These are phyloP conservation scores for Monosporascus sp. DNA, from an alignment of 2,329 filamentous ascomycete genomes.

Conservation along the genomic window DNA sequence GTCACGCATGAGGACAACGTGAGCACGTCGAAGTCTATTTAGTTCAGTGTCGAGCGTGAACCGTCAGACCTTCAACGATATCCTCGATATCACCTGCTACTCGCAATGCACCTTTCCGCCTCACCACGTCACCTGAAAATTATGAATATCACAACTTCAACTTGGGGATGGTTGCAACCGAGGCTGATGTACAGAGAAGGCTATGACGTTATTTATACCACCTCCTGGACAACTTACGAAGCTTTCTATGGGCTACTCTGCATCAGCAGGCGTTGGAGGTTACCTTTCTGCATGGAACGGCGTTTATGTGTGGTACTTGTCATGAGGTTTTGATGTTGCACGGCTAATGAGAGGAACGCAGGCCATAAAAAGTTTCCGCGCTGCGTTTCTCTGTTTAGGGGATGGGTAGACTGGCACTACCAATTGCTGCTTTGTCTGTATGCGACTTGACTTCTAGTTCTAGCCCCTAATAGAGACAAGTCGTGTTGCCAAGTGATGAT, in stretches of 20 bases:
- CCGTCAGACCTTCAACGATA: background rate
- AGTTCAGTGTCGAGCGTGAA: background rate
- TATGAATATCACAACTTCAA: background rate
- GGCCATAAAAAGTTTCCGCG: background rate
- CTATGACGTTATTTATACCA: background rate
- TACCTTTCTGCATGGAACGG: background rate
- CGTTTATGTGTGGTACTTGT: background rate
- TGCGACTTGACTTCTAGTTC: too few species aligned
- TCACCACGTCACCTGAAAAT: background rate
- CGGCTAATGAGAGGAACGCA: background rate
- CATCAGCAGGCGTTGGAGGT: conserved; percentile 5
- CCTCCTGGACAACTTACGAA: background rate
- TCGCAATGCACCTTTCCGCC: background rate
- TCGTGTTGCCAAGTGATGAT: too few species aligned
- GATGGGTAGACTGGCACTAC: too few species aligned
- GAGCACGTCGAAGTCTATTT: background rate
- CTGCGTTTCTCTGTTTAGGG: too few species aligned
- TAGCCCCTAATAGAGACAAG: too few species aligned
- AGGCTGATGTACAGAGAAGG: background rate
- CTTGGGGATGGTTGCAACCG: background rate
- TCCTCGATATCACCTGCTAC: background rate
- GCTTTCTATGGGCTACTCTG: conserved; percentile 8
- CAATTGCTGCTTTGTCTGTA: too few species aligned
- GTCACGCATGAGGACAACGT: background rate
- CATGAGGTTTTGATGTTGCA: background rate